Base-by-base conservation (phyloP, 768 basidiomycete species). In the Chlorophyllum brunneum region DNA sequence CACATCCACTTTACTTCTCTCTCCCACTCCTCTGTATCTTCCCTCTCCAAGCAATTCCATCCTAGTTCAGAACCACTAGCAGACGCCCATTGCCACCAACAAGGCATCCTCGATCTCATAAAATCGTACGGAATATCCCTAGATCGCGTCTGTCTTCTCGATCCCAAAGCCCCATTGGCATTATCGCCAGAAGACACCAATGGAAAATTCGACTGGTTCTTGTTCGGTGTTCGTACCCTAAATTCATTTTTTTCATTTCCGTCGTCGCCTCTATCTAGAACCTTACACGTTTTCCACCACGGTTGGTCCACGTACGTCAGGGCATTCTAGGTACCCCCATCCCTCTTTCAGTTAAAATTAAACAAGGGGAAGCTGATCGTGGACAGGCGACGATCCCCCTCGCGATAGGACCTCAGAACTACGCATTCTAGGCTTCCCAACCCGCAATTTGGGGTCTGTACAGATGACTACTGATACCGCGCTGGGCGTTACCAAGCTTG, bases 381-480 rank as follows among this genome's bases (percentile, higher is more conserved):
- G 51, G 4, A 24, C 71, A 85, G 95, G 95, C 9, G 95, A 98
- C 62, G 95, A 99, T 68, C 95, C 95, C 1, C 95, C 95, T 0
- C 79, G 93, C 31, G 95, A 99, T 65, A 78, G 95, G 47, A 99
- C 95, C 1, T 80, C 83, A 1, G 91, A 95, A 63, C 79, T 99
- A 30, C 86, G 95, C 26, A 77, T 76, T 13, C 70, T 93, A 31
- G 94, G 94, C 1, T 99, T 95, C 65, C 89, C 92, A 1, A 80
- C 80, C 5, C 80, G 97, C 27, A 90, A 89, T 66, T 75, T 99
- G 6, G 94, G 93, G 0, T 72, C 83, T 2, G 75, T 92, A 1
- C 97, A 99, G 68, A 99, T 99, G 97, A 98, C 97, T 27, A 99
- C 97, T 0, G 95, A 99, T 68, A 98, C 95, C 1, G 95, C 95